Evolutionary conservation across 331 rosid species (phyloP), one percentile per base, ranked within the genome.

Genomic region (Arachis monticola): DNA sequence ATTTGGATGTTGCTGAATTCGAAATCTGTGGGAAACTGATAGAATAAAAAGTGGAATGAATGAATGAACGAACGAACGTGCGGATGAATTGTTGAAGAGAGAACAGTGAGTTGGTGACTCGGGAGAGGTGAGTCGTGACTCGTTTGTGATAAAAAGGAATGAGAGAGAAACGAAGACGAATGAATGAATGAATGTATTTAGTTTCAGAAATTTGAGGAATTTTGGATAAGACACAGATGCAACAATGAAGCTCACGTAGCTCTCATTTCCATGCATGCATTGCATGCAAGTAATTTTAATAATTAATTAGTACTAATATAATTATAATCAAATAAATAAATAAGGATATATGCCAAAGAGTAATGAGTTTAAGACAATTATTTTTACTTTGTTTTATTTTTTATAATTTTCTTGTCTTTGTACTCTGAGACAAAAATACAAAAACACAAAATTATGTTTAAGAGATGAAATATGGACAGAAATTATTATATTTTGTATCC

Each of bases 101-200:
- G 6, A 51, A 4, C 6, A 51, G 17, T 53, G 60, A 53, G 60
- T 53, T 53, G 60, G 60, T 53, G 60, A 53, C 60, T 53, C 60
- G 60, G 60, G 59, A 53, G 59, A 12, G 8, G 14, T 63, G 69
- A 62, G 69, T 64, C 42, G 73, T 61, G 47, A 38, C 67, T 61
- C 67, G 67, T 38, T 38, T 38, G 41, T 38, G 41, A 38, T 38
- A 38, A 38, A 38, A 38, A 38, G 41, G 41, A 5, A 46, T 35
- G 5, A 12, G 8, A 9, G 8, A 5, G 5, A 2, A 5, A 13
- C 0, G 8, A 53, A 53, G 7, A 5, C 1, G 56, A 12, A 51
- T 51, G 55, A 50, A 48, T 10, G 53, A 48, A 50, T 50, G 60
- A 55, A 55, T 14, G 60, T 13, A 1, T 52, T 14, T n/a, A 4